phyloP scores from a whole-genome alignment of 352 stramenopile genomes.

The Phytophthora sojae region DNA sequence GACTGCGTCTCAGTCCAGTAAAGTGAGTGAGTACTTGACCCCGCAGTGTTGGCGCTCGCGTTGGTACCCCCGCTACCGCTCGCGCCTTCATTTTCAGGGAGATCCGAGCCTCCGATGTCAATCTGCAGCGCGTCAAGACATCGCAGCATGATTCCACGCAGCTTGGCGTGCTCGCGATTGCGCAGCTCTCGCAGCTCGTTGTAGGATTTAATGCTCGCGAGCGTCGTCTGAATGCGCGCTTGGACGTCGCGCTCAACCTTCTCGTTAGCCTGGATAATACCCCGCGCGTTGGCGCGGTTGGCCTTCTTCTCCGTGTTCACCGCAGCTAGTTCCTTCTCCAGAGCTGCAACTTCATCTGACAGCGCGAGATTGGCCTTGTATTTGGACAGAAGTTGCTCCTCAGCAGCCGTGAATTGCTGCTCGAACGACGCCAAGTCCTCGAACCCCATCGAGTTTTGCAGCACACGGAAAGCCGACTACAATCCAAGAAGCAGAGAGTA shows the following conservation, averaged over 20 bases:
- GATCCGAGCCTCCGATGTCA: slow-evolving; percentile 20
- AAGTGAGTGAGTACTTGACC: slow-evolving; percentile 28
- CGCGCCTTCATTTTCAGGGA: neutral
- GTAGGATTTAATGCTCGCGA: slow-evolving; percentile 50
- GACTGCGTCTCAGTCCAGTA: slow-evolving; percentile 61
- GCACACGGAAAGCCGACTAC: slow-evolving; percentile 57
- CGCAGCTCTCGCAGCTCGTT: slow-evolving; percentile 60
- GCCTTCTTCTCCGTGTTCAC: slow-evolving; percentile 40
- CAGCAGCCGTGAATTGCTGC: slow-evolving; percentile 55
- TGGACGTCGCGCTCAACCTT: slow-evolving; percentile 53
- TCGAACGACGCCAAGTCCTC: slow-evolving; percentile 46
- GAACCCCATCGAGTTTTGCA: slow-evolving; percentile 55
- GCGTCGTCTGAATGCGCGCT: slow-evolving; percentile 23
- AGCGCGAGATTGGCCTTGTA: slow-evolving; percentile 66
- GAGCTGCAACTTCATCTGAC: slow-evolving; percentile 50
- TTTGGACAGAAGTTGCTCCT: slow-evolving; percentile 73
- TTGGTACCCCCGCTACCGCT: neutral
- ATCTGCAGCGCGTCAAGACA: slow-evolving; percentile 70
- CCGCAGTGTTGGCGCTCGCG: neutral
- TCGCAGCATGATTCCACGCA: slow-evolving; percentile 63
- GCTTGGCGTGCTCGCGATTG: slow-evolving; percentile 54
- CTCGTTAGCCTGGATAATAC: slow-evolving; percentile 40
- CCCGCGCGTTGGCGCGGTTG: slow-evolving; percentile 47
- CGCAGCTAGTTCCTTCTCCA: slow-evolving; percentile 45
- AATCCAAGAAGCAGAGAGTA: neutral